These are phyloP conservation scores for Niveomyces coronatus DNA, from an alignment of 2,329 filamentous ascomycete species.

Conservation along the genomic window DNA sequence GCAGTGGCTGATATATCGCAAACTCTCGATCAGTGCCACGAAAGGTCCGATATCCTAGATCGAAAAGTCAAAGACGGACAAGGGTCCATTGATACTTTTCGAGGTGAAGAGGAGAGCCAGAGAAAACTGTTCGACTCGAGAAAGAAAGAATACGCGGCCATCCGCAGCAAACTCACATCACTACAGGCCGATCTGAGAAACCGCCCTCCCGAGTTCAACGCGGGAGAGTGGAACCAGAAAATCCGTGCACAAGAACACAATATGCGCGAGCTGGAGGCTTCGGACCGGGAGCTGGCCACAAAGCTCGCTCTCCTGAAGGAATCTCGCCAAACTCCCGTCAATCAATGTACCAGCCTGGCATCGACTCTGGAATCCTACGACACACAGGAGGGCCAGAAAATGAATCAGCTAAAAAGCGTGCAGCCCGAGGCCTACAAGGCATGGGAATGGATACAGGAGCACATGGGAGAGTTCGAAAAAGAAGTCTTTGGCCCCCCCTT, in stretches of 20 bases:
- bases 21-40: constrained; percentile 44
- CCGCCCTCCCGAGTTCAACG: constrained; percentile 56
- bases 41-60: constrained; percentile 34
- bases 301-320: constrained; percentile 33
- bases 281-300: constrained; percentile 24
- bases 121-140: constrained; percentile 38
- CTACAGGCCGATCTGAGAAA: constrained; percentile 55
- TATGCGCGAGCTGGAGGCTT: constrained; percentile 39
- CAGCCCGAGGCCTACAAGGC: constrained; percentile 57
- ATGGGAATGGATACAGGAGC: constrained; percentile 73
- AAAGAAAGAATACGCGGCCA: constrained; percentile 37
- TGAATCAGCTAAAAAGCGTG: constrained; percentile 49
- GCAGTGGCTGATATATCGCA: constrained; percentile 45
- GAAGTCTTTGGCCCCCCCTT: constrained; percentile 74
- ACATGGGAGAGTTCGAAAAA: constrained; percentile 60
- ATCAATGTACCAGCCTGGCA: constrained; percentile 29
- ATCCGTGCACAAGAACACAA: constrained; percentile 54
- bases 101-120: constrained; percentile 38
- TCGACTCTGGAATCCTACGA: constrained; percentile 49
- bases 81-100: constrained; percentile 33
- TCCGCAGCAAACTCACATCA: constrained; percentile 47
- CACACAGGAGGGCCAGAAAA: constrained; percentile 65
- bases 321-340: constrained; percentile 30
- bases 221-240: constrained; percentile 58
- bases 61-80: constrained; percentile 24